Conservation (phyloP, 176 grass and related monocot genomes). For the Hyparrhenia diplandra region DNA sequence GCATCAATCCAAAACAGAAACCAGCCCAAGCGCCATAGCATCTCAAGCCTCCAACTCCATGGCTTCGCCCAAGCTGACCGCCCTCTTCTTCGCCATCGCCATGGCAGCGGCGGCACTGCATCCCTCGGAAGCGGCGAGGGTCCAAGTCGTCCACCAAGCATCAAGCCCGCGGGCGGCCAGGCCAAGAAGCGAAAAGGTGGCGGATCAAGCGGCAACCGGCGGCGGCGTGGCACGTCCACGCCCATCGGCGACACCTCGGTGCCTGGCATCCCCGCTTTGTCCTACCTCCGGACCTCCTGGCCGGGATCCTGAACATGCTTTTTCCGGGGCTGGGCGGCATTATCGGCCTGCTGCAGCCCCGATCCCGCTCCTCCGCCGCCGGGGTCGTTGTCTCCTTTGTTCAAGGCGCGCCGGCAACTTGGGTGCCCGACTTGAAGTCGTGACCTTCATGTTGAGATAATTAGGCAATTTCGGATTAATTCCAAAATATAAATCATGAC, state of each 20-base stretch:
- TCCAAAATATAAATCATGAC: too few species aligned
- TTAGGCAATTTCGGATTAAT: too few species aligned
- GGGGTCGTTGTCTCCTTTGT: background rate
- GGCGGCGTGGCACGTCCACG: background rate
- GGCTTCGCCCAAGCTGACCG: background rate
- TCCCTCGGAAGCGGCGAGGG: background rate
- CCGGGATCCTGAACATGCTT: background rate
- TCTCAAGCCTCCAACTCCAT: background rate
- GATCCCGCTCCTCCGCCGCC: background rate
- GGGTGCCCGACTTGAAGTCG: too few species aligned
- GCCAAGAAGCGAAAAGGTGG: background rate
- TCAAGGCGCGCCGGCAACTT: background rate
- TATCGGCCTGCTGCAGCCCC: background rate
- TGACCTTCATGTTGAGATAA: too few species aligned
- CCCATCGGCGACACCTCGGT: background rate
- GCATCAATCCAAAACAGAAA: background rate
- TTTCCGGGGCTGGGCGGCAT: background rate
- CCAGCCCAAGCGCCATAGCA: background rate
- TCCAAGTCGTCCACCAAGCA: background rate
- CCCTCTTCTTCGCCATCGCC: conserved; percentile 3
- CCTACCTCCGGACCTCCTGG: background rate
- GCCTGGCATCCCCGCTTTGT: background rate
- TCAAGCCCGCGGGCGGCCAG: background rate
- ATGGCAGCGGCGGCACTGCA: background rate
- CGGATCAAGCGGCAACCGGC: background rate